These are phyloP conservation scores for Diutina sp. DNA, from an alignment of 1,139 yeast genomes.

Conservation along the genomic window DNA sequence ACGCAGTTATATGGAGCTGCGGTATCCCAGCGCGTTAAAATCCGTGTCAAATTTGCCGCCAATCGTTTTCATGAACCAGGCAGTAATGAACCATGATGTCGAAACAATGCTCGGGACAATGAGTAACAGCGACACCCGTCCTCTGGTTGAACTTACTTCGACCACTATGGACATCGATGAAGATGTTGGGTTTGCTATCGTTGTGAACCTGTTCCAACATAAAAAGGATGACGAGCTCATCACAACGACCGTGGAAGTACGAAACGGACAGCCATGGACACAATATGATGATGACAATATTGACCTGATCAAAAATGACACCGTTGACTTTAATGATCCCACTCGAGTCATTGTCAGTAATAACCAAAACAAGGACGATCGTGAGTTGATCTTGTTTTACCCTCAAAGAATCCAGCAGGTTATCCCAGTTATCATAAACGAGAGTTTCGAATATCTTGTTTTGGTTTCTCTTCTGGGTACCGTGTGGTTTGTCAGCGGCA, in stretches of 20 bases:
- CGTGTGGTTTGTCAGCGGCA: conserved; percentile 53
- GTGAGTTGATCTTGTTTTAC: conserved; percentile 21
- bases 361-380: conserved; percentile 7
- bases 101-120: background rate
- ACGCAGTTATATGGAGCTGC: conserved; percentile 18
- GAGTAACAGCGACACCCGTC: background rate
- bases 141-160: background rate
- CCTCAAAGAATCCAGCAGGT: conserved; percentile 33
- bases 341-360: conserved; percentile 26
- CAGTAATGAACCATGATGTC: background rate
- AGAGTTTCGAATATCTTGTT: conserved; percentile 26
- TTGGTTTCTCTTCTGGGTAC: conserved; percentile 64
- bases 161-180: background rate
- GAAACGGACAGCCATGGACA: conserved; percentile 33
- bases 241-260: conserved; percentile 19
- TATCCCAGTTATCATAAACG: conserved; percentile 18
- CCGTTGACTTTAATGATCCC: conserved; percentile 32
- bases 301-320: conserved; percentile 4
- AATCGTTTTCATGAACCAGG: conserved; percentile 10
- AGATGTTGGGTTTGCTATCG: background rate
- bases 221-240: background rate
- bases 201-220: background rate
- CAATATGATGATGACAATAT: conserved; percentile 14
- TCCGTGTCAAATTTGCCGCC: conserved; percentile 24
- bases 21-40: conserved; percentile 27